Conservation (phyloP, 179 eudicot genomes). For the Beta lomatogona region DNA sequence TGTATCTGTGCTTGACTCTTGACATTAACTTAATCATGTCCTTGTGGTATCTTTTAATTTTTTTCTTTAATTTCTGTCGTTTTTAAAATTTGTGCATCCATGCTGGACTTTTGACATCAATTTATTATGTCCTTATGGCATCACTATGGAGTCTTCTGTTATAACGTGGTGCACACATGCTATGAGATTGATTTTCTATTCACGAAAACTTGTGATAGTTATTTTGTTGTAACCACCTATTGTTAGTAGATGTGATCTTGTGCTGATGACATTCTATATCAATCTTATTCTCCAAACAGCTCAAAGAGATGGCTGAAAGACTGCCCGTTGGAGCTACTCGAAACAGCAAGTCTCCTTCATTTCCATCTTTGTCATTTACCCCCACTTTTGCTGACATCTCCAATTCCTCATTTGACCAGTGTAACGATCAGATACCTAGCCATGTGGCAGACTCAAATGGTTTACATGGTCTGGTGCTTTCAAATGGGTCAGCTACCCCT, state of each 20-base stretch:
- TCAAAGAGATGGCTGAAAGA: constrained; percentile 92
- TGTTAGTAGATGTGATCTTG: constrained; percentile 11
- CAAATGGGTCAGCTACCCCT: constrained; percentile 53
- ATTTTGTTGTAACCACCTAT: neutral
- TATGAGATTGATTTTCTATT: constrained; percentile 12
- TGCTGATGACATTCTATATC: constrained; percentile 7
- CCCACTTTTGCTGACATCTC: constrained; percentile 49
- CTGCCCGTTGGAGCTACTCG: constrained; percentile 79
- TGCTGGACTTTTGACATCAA: neutral
- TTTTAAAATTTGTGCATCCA: too few relatives aligned
- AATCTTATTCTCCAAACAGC: constrained; percentile 41
- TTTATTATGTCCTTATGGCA: neutral
- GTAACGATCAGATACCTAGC: constrained; percentile 41
- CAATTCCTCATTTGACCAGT: constrained; percentile 45
- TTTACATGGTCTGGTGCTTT: constrained; percentile 43
- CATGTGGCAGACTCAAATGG: constrained; percentile 55
- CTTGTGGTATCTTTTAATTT: neutral
- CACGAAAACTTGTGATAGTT: neutral
- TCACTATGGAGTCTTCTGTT: neutral
- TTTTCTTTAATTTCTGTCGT: too few relatives aligned
- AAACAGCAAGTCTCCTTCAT: constrained; percentile 53
- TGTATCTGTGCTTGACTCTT: neutral
- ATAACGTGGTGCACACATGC: constrained; percentile 12
- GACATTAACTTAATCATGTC: neutral
- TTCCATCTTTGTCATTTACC: constrained; percentile 43